A percentile compares a stretch with the other conserved stretches of the same genome.
These are phyloP conservation scores for Cairneyella variabilis DNA, from an alignment of 495 filamentous ascomycete genomes.

Conservation along the genomic window DNA sequence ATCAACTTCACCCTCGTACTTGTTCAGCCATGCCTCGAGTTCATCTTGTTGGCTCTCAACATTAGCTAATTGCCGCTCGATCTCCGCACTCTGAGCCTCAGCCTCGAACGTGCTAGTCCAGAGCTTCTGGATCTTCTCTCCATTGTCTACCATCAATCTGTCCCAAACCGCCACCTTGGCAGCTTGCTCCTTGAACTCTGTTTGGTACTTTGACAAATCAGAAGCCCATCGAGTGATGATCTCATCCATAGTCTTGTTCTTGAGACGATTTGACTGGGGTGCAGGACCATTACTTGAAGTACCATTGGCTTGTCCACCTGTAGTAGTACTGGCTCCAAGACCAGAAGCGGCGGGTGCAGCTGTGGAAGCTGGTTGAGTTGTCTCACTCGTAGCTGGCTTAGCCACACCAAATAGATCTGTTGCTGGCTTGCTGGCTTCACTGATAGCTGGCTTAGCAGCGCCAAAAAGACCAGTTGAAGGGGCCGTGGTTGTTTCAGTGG, in stretches of 20 bases:
- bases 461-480: background rate
- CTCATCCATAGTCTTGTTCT: slow-evolving; percentile 99
- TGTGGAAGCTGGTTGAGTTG: background rate
- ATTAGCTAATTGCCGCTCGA: slow-evolving; percentile 80
- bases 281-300: slow-evolving; percentile 75
- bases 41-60: slow-evolving; percentile 94
- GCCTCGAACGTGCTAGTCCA: slow-evolving; percentile 86
- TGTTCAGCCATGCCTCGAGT: slow-evolving; percentile 74
- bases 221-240: slow-evolving; percentile 98
- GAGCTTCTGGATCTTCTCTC: slow-evolving; percentile 85
- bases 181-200: slow-evolving; percentile 88
- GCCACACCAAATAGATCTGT: background rate
- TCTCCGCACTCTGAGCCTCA: slow-evolving; percentile 82
- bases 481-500: slow-evolving; percentile 1
- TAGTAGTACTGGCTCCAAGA: slow-evolving; percentile 3
- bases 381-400: background rate
- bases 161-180: slow-evolving; percentile 88
- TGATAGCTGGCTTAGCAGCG: slow-evolving; percentile 7
- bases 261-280: slow-evolving; percentile 82
- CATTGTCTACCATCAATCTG: slow-evolving; percentile 83
- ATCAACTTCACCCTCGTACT: slow-evolving; percentile 86
- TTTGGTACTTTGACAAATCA: slow-evolving; percentile 91
- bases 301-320: slow-evolving; percentile 1
- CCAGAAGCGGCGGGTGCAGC: slow-evolving; percentile 6
- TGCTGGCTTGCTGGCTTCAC: slow-evolving; percentile 4